Evolutionary conservation across 2,329 filamentous ascomycete species (phyloP), one percentile per base, ranked within the genome.

Genomic region (Botrytis tulipae): DNA sequence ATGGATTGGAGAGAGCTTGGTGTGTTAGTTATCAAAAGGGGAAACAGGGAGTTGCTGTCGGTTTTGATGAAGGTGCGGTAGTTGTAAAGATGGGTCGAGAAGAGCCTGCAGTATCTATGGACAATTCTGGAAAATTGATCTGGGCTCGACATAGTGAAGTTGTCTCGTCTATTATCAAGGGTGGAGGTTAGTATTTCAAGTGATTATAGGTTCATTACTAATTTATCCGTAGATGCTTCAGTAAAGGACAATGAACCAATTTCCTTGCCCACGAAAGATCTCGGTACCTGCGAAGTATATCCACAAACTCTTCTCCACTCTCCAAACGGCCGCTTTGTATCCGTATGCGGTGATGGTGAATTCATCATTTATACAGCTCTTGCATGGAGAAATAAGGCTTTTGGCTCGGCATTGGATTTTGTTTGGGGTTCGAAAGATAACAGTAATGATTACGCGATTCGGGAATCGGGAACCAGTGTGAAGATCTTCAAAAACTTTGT

Each of bases 321-420:
- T n/a, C 93, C 96, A 51, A 99, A 99, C 79, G 94, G 94, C 70
- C 90, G 94, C 75, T 95, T 95, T 77, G 92, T 95, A 29, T 92
- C 92, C 29, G 91, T 95, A 3, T 98, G 95, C 77, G 96, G 96
- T 77, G 96, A 99, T 82, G 96, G 96, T 76, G 96, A 99, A 83
- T 99, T 98, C 84, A 98, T 98, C 82, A 97, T 98, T 80, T 98
- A 98, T 85, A 98, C 96, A 42, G 95, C 96, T 73, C 88, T 98
- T 74, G 95, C 95, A 4, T 97, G 97, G 89, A 91, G 96, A 82
- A 98, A 99, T 84, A 98, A 98, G 85, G 94, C 94, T 5, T 99
- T 99, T 80, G 96, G 96, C 35, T 95, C 93, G 59, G 96, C 95
- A 10, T 85, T 98, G 70, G 96, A 99, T 84, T 99, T 99, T 82